phyloP scores from a whole-genome alignment of 2,329 filamentous ascomycete species.

The Tetracladium maxilliforme region DNA sequence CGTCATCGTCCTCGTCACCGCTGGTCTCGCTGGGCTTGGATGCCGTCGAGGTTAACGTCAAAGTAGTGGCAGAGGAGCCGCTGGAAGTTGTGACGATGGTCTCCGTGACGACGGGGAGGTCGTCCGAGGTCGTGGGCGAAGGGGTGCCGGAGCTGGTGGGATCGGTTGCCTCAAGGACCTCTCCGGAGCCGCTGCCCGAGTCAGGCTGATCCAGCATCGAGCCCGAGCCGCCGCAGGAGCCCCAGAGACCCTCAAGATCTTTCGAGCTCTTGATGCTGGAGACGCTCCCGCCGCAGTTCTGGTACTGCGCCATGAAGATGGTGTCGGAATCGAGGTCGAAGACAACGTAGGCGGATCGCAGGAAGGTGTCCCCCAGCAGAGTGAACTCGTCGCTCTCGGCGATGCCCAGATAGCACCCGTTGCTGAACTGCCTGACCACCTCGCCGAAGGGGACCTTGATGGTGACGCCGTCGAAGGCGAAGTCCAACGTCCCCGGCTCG shows the following conservation, averaged over 20 bases:
- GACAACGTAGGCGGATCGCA: constrained; percentile 43
- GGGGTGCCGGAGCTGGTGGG: too few relatives aligned
- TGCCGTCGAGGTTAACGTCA: too few relatives aligned
- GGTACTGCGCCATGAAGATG: constrained; percentile 35
- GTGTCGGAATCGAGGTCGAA: constrained; percentile 35
- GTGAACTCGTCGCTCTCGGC: constrained; percentile 15
- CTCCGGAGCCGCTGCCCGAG: too few relatives aligned
- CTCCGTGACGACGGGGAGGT: too few relatives aligned
- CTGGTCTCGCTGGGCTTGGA: too few relatives aligned
- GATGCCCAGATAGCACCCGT: constrained; percentile 38
- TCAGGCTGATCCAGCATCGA: too few relatives aligned
- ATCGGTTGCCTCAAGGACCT: too few relatives aligned
- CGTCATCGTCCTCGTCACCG: too few relatives aligned
- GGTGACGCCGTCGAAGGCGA: constrained; percentile 36
- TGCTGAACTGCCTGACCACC: constrained; percentile 8
- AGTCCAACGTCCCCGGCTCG: constrained; percentile 25
- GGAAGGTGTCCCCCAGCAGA: constrained; percentile 41
- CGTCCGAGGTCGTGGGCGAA: too few relatives aligned
- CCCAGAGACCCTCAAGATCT: constrained; percentile 1
- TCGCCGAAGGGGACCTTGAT: constrained; percentile 38
- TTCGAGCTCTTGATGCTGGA: constrained; percentile 1
- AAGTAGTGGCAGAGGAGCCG: too few relatives aligned
- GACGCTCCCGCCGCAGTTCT: constrained; percentile 30
- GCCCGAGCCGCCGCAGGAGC: too few relatives aligned
- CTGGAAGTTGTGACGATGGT: too few relatives aligned